Conservation (phyloP, 2,329 filamentous ascomycete species). For the Trichophyton benhamiae region DNA sequence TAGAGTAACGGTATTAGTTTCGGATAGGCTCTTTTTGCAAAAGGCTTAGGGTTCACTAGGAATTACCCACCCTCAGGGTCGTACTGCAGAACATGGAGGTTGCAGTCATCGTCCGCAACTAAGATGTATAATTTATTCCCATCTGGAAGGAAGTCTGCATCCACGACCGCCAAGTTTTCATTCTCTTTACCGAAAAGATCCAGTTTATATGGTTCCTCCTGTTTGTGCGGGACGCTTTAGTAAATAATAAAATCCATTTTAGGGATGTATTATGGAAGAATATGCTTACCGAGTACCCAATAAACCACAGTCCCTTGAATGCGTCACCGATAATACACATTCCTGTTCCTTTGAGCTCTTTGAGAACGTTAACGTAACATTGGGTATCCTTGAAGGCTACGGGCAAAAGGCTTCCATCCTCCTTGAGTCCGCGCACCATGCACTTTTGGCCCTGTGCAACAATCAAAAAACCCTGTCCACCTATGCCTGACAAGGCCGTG, state of each 20-base stretch:
- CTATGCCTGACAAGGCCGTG: conserved; percentile 72
- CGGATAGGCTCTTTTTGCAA: neutral
- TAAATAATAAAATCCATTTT: neutral
- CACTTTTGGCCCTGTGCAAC: conserved; percentile 92
- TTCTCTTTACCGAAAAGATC: conserved; percentile 80
- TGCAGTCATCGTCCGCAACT: conserved; percentile 70
- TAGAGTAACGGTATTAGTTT: neutral
- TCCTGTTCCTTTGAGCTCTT: conserved; percentile 70
- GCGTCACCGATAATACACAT: conserved; percentile 81
- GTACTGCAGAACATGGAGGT: conserved; percentile 81
- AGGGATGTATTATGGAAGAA: neutral
- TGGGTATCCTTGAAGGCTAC: conserved; percentile 98
- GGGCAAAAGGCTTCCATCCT: conserved; percentile 81
- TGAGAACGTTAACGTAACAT: conserved; percentile 77
- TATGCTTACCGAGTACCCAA: conserved; percentile 61
- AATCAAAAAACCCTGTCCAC: conserved; percentile 75
- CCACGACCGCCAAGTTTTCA: conserved; percentile 62
- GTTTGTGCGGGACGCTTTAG: neutral
- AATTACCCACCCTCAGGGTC: conserved; percentile 71
- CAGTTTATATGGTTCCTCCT: conserved; percentile 92
- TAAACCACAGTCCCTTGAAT: conserved; percentile 90
- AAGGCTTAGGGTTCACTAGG: neutral
- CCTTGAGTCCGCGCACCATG: conserved; percentile 90
- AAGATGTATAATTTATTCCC: conserved; percentile 72
- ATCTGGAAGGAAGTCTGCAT: conserved; percentile 79